Evolutionary conservation across 73 alveolate species (phyloP).

Genomic region (Paramecium pentaurelia): DNA sequence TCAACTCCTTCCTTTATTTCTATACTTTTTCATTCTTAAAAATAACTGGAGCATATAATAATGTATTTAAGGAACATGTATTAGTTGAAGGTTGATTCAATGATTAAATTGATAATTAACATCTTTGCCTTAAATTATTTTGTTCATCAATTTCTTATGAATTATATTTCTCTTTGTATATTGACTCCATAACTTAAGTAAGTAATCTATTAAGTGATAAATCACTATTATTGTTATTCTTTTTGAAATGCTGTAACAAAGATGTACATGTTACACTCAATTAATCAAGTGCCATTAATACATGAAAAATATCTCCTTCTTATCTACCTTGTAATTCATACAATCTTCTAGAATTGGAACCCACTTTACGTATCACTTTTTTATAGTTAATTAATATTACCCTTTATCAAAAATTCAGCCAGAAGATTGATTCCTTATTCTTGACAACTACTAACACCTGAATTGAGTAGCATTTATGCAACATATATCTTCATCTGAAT

Average conservation of each 20-base stretch:
- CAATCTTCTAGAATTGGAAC: background rate
- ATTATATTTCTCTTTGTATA: background rate
- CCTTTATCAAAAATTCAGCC: background rate
- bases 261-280: background rate
- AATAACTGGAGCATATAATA: background rate
- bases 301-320: conserved; percentile 39
- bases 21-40: background rate
- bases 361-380: background rate
- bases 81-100: background rate
- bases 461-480: conserved; percentile 23
- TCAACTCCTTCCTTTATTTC: background rate
- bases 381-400: background rate
- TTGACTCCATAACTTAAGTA: conserved; percentile 21
- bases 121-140: background rate
- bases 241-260: background rate
- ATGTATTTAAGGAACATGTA: background rate
- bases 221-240: background rate
- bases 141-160: background rate
- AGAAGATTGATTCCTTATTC: conserved; percentile 4
- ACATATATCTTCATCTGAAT: background rate
- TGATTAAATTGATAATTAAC: background rate
- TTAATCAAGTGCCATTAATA: background rate
- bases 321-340: conserved; percentile 36
- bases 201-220: background rate
- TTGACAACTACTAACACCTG: background rate